Percentiles rank a stretch among this genome's conserved stretches.
Evolutionary conservation across 441 rosid genomes (phyloP).

Genomic region (Arabidopsis hybrid): DNA sequence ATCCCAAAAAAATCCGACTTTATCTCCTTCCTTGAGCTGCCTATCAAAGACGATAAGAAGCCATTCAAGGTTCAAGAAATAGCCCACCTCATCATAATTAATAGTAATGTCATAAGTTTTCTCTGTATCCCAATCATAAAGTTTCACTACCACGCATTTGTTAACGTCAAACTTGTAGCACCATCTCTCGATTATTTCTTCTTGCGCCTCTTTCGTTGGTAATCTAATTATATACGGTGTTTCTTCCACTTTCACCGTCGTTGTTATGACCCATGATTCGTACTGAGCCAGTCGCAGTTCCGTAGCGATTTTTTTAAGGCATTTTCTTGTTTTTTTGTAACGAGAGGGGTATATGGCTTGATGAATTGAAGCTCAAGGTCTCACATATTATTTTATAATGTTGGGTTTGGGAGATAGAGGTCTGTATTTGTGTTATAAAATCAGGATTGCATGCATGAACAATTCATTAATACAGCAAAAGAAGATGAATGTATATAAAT

Average conservation of each 20-base stretch:
- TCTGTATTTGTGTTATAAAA: background rate
- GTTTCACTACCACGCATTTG: background rate
- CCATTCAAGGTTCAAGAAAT: background rate
- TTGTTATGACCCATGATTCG: background rate
- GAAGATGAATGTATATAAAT: too few species aligned
- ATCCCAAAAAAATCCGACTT: background rate
- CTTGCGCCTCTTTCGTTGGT: background rate
- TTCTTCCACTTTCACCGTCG: background rate
- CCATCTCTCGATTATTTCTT: constrained; percentile 1
- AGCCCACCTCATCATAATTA: background rate
- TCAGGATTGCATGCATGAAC: background rate
- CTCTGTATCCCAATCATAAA: background rate
- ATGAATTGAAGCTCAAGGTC: background rate
- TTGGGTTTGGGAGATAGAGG: background rate
- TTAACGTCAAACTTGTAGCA: background rate
- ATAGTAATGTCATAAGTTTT: background rate
- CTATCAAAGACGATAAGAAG: background rate
- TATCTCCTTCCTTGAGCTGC: background rate
- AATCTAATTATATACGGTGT: background rate
- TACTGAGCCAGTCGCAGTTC: background rate
- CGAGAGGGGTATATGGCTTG: background rate
- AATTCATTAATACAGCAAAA: too few species aligned
- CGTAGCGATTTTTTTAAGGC: background rate
- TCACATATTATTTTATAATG: background rate
- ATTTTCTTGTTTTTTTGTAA: background rate